Conservation (phyloP, 495 filamentous ascomycete genomes). For the Penicillium cinerascens region DNA sequence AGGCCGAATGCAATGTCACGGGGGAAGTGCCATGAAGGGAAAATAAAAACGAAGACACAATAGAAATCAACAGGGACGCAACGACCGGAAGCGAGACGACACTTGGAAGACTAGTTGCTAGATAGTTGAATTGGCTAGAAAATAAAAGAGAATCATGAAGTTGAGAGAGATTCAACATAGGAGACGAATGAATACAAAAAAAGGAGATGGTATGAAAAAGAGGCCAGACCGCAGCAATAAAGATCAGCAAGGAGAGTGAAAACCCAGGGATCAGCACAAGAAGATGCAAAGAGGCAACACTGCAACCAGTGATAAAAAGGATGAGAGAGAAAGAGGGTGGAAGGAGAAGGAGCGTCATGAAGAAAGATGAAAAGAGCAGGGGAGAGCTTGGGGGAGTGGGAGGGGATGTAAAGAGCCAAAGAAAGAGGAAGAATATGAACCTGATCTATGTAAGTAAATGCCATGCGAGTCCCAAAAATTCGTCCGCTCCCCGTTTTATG, state of each 20-base stretch:
- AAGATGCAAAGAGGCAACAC: constrained; percentile 16
- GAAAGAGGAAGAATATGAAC: constrained; percentile 36
- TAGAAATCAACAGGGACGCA: neutral
- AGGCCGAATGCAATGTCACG: neutral
- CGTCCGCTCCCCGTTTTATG: constrained; percentile 45
- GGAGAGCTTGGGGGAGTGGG: neutral
- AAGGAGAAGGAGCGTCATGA: constrained; percentile 1
- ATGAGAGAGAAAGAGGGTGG: constrained; percentile 6
- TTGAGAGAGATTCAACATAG: constrained; percentile 35
- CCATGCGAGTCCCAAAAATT: constrained; percentile 46
- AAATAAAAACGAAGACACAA: neutral
- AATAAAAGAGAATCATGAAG: constrained; percentile 30
- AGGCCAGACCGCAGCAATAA: constrained; percentile 26
- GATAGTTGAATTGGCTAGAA: constrained; percentile 39
- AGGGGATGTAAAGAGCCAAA: constrained; percentile 10
- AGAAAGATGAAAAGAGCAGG: constrained; percentile 10
- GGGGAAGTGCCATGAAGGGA: too few relatives aligned
- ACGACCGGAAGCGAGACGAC: constrained; percentile 9
- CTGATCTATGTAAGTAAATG: constrained; percentile 46
- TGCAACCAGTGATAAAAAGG: constrained; percentile 4
- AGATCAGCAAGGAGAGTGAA: constrained; percentile 22
- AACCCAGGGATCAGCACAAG: constrained; percentile 16
- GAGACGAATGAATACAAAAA: constrained; percentile 38
- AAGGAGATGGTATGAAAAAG: constrained; percentile 38
- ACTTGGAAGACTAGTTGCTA: constrained; percentile 29